These are phyloP conservation scores for Pythium insidiosum DNA, from an alignment of 352 stramenopile genomes.

Conservation along the genomic window DNA sequence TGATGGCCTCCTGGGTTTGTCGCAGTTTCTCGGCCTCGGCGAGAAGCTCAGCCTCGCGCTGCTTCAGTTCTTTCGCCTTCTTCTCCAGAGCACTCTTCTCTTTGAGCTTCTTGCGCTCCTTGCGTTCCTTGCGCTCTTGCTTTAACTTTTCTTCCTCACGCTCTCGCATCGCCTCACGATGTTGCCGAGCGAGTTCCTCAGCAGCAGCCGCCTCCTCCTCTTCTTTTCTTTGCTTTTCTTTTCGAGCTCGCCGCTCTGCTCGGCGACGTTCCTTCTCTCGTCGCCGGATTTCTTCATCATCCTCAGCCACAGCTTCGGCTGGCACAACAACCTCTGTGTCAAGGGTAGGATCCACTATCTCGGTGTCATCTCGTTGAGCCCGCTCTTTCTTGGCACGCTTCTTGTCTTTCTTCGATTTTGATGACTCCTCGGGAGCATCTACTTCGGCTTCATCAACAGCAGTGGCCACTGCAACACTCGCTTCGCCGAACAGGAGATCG, in stretches of 20 bases:
- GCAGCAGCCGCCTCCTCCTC: constrained; percentile 7
- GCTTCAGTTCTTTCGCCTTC: constrained; percentile 13
- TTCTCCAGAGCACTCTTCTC: constrained; percentile 12
- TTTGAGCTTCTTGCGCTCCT: constrained; percentile 14
- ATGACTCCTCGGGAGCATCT: too few species aligned
- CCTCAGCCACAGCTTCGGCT: constrained; percentile 25
- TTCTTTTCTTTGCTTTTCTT: constrained; percentile 5
- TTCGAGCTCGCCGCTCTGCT: constrained; percentile 8
- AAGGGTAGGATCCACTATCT: too few species aligned
- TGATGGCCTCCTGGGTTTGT: constrained; percentile 22
- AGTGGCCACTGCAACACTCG: constrained; percentile 5
- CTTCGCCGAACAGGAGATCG: constrained; percentile 11
- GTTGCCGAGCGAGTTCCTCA: constrained; percentile 8
- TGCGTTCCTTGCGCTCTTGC: constrained; percentile 9
- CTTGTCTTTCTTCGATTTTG: too few species aligned
- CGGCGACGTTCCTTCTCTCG: constrained; percentile 7
- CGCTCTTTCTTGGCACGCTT: too few species aligned
- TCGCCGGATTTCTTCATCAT: constrained; percentile 9
- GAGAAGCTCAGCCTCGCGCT: constrained; percentile 5
- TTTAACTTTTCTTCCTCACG: constrained; percentile 10
- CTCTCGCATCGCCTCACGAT: constrained; percentile 4
- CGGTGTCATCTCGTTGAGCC: too few species aligned
- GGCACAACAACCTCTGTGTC: constrained; percentile 18
- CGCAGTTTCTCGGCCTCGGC: constrained; percentile 13
- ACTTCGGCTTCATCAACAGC: too few species aligned